Percentiles rank a stretch among this genome's conserved stretches.
Evolutionary conservation across 1,284 basidiomycete genomes (phyloP).

Genomic region (Trametes hirsuta): DNA sequence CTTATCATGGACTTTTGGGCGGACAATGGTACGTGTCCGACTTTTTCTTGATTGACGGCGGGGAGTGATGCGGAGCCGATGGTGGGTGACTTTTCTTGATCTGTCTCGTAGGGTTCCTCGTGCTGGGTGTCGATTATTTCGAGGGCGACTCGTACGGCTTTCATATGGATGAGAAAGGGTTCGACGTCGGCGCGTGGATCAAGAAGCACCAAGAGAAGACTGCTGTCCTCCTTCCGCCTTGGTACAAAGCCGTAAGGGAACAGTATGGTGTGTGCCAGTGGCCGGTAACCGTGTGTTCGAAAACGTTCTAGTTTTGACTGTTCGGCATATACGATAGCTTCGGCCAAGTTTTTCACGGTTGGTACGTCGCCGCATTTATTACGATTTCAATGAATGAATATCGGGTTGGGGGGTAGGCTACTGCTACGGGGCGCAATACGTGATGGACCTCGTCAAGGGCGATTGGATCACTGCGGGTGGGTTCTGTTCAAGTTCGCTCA

Average conservation of each 20-base stretch:
- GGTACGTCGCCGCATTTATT: too few species aligned
- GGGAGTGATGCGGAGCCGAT: neutral
- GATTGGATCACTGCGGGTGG: slow-evolving; percentile 50
- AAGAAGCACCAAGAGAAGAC: slow-evolving; percentile 39
- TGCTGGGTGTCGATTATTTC: slow-evolving; percentile 59
- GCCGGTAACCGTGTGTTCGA: too few species aligned
- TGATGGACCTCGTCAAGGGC: slow-evolving; percentile 46
- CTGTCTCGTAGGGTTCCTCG: slow-evolving; percentile 46
- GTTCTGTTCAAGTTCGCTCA: neutral
- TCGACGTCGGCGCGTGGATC: slow-evolving; percentile 46
- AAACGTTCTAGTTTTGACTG: too few species aligned
- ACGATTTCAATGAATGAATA: too few species aligned
- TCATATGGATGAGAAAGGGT: slow-evolving; percentile 43
- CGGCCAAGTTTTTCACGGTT: neutral
- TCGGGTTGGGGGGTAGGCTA: slow-evolving; percentile 43
- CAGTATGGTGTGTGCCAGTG: slow-evolving; percentile 40
- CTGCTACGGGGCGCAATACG: slow-evolving; percentile 60
- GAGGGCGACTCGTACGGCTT: slow-evolving; percentile 51
- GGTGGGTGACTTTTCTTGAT: neutral
- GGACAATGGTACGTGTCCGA: slow-evolving; percentile 41
- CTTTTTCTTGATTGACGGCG: neutral
- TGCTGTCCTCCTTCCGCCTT: slow-evolving; percentile 42
- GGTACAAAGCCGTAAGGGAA: slow-evolving; percentile 50
- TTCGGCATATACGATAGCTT: too few species aligned
- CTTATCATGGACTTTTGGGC: slow-evolving; percentile 57